Evolutionary conservation across 2,329 filamentous ascomycete genomes (phyloP), one percentile per base, ranked within the genome.

Genomic region (Colletotrichum scovillei): DNA sequence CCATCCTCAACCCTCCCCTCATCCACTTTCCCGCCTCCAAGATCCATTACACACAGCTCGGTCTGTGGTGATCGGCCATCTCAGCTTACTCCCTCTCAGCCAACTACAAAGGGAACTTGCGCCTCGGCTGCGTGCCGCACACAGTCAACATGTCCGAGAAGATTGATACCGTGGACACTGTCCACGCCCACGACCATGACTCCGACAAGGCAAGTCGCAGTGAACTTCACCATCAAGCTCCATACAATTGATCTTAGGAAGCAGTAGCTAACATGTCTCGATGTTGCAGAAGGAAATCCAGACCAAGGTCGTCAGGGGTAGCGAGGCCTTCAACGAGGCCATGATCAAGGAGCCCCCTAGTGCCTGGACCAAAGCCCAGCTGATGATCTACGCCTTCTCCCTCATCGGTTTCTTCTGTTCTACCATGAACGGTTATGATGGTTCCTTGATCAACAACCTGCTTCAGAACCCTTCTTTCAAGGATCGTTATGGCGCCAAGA

Each of bases 251-350:
- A 35, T n/a, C 7, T 2, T 22, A 1, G 28, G 9, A 49, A 19
- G 12, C 24, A 24, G 9, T 14, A 1, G 22, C 71, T 75, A 62
- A 76, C 53, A 30, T 52, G 26, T 24, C 7, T 24, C 5, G 38
- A 6, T 2, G 12, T 46, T 75, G 32, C 49, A 76, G 75, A 74
- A 73, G 57, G 72, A 75, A 16, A 35, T 79, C 65, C 64, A 83
- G 69, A 79, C 84, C 76, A 87, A 85, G 76, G 81, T 87, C 70
- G 82, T 90, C 76, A 82, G 78, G 28, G 88, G 88, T 73, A 86
- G 85, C 75, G 87, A 88, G 75, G 87, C 88, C 63, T 89, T 86
- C 80, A 85, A 87, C 75, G 86, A 90, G 79, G 89, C 89, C 26
- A 83, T 87, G 79, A 78, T 88, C 77, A 86, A 87, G 80, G 88